Percentiles rank a stretch among this genome's conserved stretches.
Evolutionary conservation across 306 rosid species (phyloP).

Genomic region (Medicago lupulina): DNA sequence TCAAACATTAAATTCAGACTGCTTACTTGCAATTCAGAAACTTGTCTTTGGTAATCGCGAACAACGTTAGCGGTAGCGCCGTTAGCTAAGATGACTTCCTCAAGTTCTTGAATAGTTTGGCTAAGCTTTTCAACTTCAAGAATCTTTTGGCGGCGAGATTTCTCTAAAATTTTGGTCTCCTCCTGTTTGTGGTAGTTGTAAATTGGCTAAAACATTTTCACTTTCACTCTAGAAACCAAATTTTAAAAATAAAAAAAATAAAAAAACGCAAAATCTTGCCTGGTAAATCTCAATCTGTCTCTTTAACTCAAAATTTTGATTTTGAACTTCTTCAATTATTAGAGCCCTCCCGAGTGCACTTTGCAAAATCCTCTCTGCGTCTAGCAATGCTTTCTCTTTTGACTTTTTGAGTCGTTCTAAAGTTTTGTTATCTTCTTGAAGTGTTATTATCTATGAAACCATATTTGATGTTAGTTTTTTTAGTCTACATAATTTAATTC

Average conservation of each 20-base stretch:
- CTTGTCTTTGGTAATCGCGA: slow-evolving; percentile 73
- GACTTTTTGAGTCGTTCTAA: slow-evolving; percentile 78
- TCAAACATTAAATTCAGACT: slow-evolving; percentile 22
- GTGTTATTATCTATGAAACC: slow-evolving; percentile 60
- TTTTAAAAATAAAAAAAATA: not conserved
- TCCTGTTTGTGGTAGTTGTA: slow-evolving; percentile 61
- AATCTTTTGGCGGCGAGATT: slow-evolving; percentile 79
- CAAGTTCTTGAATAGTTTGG: slow-evolving; percentile 81
- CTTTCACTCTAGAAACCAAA: slow-evolving; percentile 22
- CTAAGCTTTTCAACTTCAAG: slow-evolving; percentile 87
- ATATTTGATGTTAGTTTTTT: slow-evolving; percentile 31
- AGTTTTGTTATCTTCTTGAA: slow-evolving; percentile 89
- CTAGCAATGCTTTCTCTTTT: slow-evolving; percentile 77
- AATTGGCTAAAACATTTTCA: slow-evolving; percentile 34
- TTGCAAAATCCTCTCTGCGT: slow-evolving; percentile 78
- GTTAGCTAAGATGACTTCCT: slow-evolving; percentile 74
- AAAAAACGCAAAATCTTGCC: slow-evolving; percentile 52
- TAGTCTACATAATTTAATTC: not conserved
- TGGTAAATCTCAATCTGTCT: slow-evolving; percentile 94
- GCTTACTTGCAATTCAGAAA: slow-evolving; percentile 63
- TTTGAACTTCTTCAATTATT: slow-evolving; percentile 89
- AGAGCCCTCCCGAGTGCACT: slow-evolving; percentile 81
- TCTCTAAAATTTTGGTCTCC: slow-evolving; percentile 83
- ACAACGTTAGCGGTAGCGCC: slow-evolving; percentile 74
- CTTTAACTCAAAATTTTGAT: slow-evolving; percentile 75